These are phyloP conservation scores for Pisolithus orientalis DNA, from an alignment of 768 basidiomycete genomes.

Conservation along the genomic window DNA sequence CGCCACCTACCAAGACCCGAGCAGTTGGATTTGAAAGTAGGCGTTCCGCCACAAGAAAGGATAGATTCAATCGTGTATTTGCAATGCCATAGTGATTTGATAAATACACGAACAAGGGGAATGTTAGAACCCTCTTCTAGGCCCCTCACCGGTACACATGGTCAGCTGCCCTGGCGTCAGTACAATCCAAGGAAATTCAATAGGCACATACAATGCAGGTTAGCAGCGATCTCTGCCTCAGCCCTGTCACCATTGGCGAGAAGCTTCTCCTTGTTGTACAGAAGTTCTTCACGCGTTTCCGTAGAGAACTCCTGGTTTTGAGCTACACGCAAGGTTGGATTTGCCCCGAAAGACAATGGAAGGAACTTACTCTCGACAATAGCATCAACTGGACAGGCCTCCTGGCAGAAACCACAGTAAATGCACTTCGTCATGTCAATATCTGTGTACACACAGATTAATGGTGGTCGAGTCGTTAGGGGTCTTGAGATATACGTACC, in stretches of 20 bases:
- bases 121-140: conserved; percentile 5
- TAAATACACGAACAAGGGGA: conserved; percentile 20
- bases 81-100: conserved; percentile 5
- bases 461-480: conserved; percentile 3
- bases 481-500: conserved; percentile 41
- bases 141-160: conserved; percentile 72
- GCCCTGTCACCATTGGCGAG: conserved; percentile 93
- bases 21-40: background rate
- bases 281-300: conserved; percentile 94
- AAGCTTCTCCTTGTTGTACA: conserved; percentile 99
- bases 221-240: conserved; percentile 97
- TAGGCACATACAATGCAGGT: conserved; percentile 59
- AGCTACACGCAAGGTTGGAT: conserved; percentile 40
- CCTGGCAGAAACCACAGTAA: conserved; percentile 99
- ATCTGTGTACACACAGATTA: conserved; percentile 41
- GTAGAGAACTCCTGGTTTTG: conserved; percentile 98
- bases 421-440: conserved; percentile 99
- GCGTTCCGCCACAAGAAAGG: conserved; percentile 2
- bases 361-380: conserved; percentile 88
- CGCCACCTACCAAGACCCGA: background rate
- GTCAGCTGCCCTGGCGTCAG: conserved; percentile 51
- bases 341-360: conserved; percentile 4
- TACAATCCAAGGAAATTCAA: conserved; percentile 6
- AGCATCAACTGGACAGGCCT: conserved; percentile 98
- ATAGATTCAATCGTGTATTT: conserved; percentile 3